phyloP scores from a whole-genome alignment of 495 filamentous ascomycete genomes.

The Tuber calosporum region DNA sequence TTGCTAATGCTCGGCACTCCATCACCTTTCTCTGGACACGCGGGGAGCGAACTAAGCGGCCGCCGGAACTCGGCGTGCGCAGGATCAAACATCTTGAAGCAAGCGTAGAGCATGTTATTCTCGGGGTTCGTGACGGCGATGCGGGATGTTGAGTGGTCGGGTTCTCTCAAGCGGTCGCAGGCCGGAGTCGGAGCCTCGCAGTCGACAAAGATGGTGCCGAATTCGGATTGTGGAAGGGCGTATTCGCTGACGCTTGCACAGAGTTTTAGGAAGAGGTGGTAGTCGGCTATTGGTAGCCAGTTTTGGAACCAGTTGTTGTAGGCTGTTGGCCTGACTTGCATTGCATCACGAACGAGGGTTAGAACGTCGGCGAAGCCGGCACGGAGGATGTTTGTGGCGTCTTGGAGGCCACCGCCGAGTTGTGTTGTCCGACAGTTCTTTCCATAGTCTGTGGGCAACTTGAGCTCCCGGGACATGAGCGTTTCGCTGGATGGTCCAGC shows the following conservation, averaged over 20 bases:
- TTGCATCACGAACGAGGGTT: not conserved
- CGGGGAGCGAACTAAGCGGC: not conserved
- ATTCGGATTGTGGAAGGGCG: not conserved
- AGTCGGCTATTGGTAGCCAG: not conserved
- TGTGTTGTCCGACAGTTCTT: not conserved
- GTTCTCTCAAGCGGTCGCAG: not conserved
- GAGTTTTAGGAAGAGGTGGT: slow-evolving; percentile 1
- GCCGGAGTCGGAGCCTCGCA: not conserved
- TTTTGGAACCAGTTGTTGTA: not conserved
- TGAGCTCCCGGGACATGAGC: not conserved
- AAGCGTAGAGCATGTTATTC: not conserved
- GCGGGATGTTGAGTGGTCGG: not conserved
- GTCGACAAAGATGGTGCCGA: slow-evolving; percentile 3
- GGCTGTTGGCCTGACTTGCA: not conserved
- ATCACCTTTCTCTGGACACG: not conserved
- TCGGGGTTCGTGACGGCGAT: not conserved
- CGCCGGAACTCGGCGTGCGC: not conserved
- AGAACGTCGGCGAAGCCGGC: not conserved
- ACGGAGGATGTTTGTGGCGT: not conserved
- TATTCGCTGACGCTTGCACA: not conserved
- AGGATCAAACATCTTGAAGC: not conserved
- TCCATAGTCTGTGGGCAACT: not conserved
- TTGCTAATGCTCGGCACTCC: not conserved
- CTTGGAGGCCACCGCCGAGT: not conserved
- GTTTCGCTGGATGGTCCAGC: not conserved